Conservation (phyloP, 2,329 filamentous ascomycete species). For the Phyllosticta citribraziliensis region DNA sequence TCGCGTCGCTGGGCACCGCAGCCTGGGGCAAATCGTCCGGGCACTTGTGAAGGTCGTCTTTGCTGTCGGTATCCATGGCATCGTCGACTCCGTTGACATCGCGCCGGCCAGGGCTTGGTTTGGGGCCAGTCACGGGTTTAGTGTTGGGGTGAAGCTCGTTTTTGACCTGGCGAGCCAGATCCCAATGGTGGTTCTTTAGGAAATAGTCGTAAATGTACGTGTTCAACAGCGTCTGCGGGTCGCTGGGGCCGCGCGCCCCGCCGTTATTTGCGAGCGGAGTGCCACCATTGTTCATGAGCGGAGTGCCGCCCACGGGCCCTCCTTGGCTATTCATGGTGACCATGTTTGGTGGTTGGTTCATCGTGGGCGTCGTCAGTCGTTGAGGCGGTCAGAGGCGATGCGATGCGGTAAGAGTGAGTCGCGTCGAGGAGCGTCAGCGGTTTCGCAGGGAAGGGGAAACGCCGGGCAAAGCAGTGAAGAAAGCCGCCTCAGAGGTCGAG, state of each 20-base stretch:
- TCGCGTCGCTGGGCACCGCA: slow-evolving; percentile 50
- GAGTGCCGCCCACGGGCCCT: slow-evolving; percentile 53
- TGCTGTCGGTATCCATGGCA: slow-evolving; percentile 72
- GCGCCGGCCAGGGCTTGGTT: slow-evolving; percentile 54
- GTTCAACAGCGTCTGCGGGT: slow-evolving; percentile 53
- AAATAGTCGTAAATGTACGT: slow-evolving; percentile 92
- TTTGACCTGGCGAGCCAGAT: slow-evolving; percentile 68
- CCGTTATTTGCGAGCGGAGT: slow-evolving; percentile 54
- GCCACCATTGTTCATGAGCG: slow-evolving; percentile 49
- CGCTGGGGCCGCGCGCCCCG: slow-evolving; percentile 28
- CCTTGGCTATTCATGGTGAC: slow-evolving; percentile 56
- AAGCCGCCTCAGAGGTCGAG: slow-evolving; percentile 8
- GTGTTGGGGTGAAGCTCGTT: slow-evolving; percentile 34
- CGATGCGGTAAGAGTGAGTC: slow-evolving; percentile 3
- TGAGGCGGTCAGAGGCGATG: slow-evolving; percentile 2
- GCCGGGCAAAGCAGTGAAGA: background rate
- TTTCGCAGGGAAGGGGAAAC: background rate
- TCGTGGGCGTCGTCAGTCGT: slow-evolving; percentile 2
- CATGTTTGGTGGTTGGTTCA: slow-evolving; percentile 50
- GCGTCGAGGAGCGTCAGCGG: background rate
- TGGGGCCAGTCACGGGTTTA: slow-evolving; percentile 43
- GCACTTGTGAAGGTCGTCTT: slow-evolving; percentile 68
- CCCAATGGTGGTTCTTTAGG: slow-evolving; percentile 72
- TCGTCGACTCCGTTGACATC: slow-evolving; percentile 60
- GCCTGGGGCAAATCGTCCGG: slow-evolving; percentile 73